A percentile compares a stretch with the other conserved stretches of the same genome.
Evolutionary conservation across 192 early-diverging fungal genomes (phyloP).

Genomic region (Tieghemiomyces parasiticus): DNA sequence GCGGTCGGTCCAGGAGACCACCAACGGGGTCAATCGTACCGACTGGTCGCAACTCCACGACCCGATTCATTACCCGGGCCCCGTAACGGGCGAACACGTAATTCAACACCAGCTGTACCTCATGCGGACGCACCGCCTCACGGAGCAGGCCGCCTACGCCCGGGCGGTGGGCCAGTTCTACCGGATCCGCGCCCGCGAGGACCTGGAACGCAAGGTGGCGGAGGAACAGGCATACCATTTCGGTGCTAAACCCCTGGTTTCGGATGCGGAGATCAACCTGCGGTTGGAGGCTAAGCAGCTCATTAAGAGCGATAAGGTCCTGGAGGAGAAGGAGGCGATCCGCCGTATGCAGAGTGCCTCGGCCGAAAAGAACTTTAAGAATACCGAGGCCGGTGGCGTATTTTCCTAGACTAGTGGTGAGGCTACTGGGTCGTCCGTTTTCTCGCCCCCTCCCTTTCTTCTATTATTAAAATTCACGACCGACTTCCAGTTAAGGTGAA

Average conservation of each 20-base stretch:
- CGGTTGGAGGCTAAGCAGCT: slow-evolving; percentile 4
- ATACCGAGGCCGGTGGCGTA: no score
- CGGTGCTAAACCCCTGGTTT: slow-evolving; percentile 21
- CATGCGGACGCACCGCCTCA: slow-evolving; percentile 40
- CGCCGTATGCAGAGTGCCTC: slow-evolving; percentile 5
- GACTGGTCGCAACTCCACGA: slow-evolving; percentile 40
- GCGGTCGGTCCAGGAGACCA: slow-evolving; percentile 48
- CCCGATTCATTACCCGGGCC: slow-evolving; percentile 9
- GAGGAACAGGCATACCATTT: slow-evolving; percentile 33
- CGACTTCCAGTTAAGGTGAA: no score
- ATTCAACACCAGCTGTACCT: slow-evolving; percentile 73
- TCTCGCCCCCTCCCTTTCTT: no score
- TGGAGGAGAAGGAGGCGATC: not conserved
- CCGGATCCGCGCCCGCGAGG: slow-evolving; percentile 56
- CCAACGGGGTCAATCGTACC: slow-evolving; percentile 29
- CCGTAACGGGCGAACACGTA: slow-evolving; percentile 25
- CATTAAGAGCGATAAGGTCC: not conserved
- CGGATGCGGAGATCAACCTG: not conserved
- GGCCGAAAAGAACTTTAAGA: not conserved
- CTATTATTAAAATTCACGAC: no score
- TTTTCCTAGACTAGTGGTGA: no score
- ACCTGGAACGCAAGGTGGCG: slow-evolving; percentile 48
- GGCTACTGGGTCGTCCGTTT: not conserved
- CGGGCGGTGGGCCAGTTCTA: slow-evolving; percentile 71
- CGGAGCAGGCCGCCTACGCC: slow-evolving; percentile 65